These are phyloP conservation scores for Zymoseptoria ardabiliae DNA, from an alignment of 2,329 filamentous ascomycete species.

Conservation along the genomic window DNA sequence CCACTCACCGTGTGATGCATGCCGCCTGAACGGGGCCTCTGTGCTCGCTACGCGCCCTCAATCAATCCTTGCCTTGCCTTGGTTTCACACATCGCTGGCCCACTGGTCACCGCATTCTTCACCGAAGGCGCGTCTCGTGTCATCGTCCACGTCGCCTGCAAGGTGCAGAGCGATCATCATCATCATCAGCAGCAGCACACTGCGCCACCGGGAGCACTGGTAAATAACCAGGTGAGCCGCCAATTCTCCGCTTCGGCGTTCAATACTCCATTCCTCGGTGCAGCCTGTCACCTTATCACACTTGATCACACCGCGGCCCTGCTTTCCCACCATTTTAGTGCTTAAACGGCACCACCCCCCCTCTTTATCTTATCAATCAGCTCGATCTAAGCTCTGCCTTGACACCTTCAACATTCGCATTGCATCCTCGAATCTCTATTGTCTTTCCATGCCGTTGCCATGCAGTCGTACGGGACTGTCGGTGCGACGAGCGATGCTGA, in stretches of 20 bases:
- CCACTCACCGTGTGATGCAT: not conserved
- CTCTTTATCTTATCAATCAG: slow-evolving; percentile 5
- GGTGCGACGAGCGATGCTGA: slow-evolving; percentile 7
- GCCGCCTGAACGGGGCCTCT: not conserved
- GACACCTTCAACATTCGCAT: slow-evolving; percentile 1
- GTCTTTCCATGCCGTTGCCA: slow-evolving; percentile 6
- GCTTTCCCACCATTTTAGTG: not conserved
- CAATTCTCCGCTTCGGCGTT: not conserved
- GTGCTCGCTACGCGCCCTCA: not conserved
- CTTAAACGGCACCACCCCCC: not conserved
- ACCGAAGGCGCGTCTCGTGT: not conserved
- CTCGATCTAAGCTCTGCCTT: slow-evolving; percentile 7
- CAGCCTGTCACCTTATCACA: too few species aligned
- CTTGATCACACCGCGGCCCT: not conserved
- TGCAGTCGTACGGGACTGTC: slow-evolving; percentile 17
- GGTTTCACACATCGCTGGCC: not conserved
- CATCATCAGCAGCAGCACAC: not conserved
- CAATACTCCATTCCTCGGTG: not conserved
- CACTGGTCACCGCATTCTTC: not conserved
- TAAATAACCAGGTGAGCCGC: not conserved
- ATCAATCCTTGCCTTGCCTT: not conserved
- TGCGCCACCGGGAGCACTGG: not conserved
- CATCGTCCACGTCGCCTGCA: not conserved
- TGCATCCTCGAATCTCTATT: not conserved
- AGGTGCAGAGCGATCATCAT: not conserved